Base-by-base conservation (phyloP, 2,329 filamentous ascomycete genomes). In the Leptodontidium sp. region DNA sequence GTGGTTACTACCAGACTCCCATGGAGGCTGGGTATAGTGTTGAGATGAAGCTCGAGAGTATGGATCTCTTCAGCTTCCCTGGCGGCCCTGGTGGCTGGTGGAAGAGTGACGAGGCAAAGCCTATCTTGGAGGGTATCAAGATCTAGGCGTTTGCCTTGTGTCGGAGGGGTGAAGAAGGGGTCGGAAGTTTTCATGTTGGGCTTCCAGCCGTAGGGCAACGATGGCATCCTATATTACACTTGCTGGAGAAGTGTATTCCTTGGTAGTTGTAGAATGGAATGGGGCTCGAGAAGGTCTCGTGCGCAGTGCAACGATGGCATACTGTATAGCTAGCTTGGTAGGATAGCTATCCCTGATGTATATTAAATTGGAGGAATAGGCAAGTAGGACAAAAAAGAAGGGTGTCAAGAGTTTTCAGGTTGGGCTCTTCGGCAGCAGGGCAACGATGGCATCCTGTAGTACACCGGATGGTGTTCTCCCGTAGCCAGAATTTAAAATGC, bases 41-140 rank as follows among this genome's bases (percentile, higher is more conserved):
- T 2, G 93, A 97, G 87, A 97, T 97, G 93, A 95, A 93, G 87
- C 82, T 89, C 3, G 92, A 90, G 73, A 96, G 92, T 79, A 96
- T 97, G 93, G 92, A 94, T 72, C 81, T 81, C 74, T 97, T 86
- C 78, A 86, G 87, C 61, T 97, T 89, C 79, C 94, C 93, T 1
- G 93, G 93, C 8, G 87, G 90, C 76, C 85, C 90, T 70, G 91
- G 90, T 4, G 90, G 93, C 77, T 97, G 93, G 93, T 97, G 94
- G 94, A 90, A 83, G 81, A 91, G 86, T 59, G 91, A 93, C n/a
- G 76, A 77, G 63, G 77, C 77, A 17, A 77, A 72, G 65, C 74
- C 76, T 24, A 79, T 79, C 64, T 70, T 79, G 52, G 75, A 77
- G 61, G 77, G 77, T 9, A 69, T 72, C n/a, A 79, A 76, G 72